These are phyloP conservation scores for Meredithiella fracta DNA, from an alignment of 2,329 filamentous ascomycete genomes.

Conservation along the genomic window DNA sequence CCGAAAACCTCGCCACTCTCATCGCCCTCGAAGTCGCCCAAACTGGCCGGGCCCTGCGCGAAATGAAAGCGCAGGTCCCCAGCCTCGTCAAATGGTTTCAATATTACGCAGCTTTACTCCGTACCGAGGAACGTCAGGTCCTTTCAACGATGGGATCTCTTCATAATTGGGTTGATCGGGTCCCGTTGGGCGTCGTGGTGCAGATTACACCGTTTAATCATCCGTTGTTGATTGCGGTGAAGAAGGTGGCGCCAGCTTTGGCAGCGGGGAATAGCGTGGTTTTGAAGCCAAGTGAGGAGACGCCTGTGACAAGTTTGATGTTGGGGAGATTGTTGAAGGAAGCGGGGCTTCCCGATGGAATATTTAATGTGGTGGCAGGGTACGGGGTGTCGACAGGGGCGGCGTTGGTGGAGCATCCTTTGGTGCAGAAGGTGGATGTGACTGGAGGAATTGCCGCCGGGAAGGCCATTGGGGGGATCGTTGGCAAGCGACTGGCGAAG, in stretches of 20 bases:
- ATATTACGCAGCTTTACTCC: slow-evolving; percentile 27
- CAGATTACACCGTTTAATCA: slow-evolving; percentile 43
- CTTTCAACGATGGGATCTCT: slow-evolving; percentile 30
- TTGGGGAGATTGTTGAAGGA: slow-evolving; percentile 43
- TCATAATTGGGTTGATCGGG: slow-evolving; percentile 34
- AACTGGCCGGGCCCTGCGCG: slow-evolving; percentile 27
- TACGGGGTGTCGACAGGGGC: slow-evolving; percentile 52
- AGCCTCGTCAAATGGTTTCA: slow-evolving; percentile 24
- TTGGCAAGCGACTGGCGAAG: slow-evolving; percentile 45
- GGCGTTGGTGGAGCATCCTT: slow-evolving; percentile 48
- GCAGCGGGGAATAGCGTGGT: slow-evolving; percentile 34
- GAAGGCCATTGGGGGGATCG: slow-evolving; percentile 53
- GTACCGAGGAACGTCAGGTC: slow-evolving; percentile 27
- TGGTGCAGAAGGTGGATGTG: slow-evolving; percentile 58
- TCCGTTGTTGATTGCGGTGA: slow-evolving; percentile 28
- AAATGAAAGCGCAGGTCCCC: slow-evolving; percentile 23
- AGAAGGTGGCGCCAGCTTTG: slow-evolving; percentile 34
- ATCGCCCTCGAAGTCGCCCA: slow-evolving; percentile 28
- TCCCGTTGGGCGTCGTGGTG: slow-evolving; percentile 33
- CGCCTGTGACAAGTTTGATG: slow-evolving; percentile 26
- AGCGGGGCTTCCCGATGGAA: slow-evolving; percentile 59
- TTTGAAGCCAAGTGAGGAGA: slow-evolving; percentile 37
- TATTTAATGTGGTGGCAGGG: slow-evolving; percentile 58
- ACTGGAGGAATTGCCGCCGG: slow-evolving; percentile 60
- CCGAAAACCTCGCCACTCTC: slow-evolving; percentile 25